Evolutionary conservation across 1,284 basidiomycete genomes (phyloP).

Genomic region (Marasmius oreades): DNA sequence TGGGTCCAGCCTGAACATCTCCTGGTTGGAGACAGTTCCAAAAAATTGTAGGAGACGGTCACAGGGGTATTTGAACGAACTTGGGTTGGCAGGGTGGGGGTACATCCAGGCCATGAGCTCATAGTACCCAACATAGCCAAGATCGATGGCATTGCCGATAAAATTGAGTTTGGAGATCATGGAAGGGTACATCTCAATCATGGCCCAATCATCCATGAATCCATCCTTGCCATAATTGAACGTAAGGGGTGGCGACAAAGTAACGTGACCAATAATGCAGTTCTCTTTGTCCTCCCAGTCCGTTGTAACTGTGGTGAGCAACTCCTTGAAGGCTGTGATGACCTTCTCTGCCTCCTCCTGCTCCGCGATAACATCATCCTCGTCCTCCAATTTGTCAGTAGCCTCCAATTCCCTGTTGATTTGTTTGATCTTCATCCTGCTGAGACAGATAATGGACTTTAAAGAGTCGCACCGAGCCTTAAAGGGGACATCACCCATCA

Average conservation of each 20-base stretch:
- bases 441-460: slow-evolving; percentile 19
- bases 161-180: slow-evolving; percentile 22
- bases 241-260: slow-evolving; percentile 24
- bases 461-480: slow-evolving; percentile 19
- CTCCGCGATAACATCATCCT: background rate
- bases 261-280: slow-evolving; percentile 27
- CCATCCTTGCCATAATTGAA: slow-evolving; percentile 14
- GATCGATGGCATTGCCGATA: slow-evolving; percentile 22
- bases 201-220: slow-evolving; percentile 27
- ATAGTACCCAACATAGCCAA: slow-evolving; percentile 17
- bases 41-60: slow-evolving; percentile 20
- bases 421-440: too few species aligned
- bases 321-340: background rate
- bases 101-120: slow-evolving; percentile 8
- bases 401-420: too few species aligned
- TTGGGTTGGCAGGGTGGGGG: slow-evolving; percentile 3
- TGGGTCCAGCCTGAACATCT: slow-evolving; percentile 20
- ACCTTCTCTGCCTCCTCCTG: background rate
- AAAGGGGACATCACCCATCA: slow-evolving; percentile 22
- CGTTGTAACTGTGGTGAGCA: background rate
- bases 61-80: slow-evolving; percentile 12
- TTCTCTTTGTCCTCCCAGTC: slow-evolving; percentile 6
- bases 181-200: slow-evolving; percentile 26
- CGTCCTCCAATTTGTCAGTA: background rate
- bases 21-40: slow-evolving; percentile 18